These are phyloP conservation scores for Castanospermum australe DNA, from an alignment of 306 rosid genomes.

Conservation along the genomic window DNA sequence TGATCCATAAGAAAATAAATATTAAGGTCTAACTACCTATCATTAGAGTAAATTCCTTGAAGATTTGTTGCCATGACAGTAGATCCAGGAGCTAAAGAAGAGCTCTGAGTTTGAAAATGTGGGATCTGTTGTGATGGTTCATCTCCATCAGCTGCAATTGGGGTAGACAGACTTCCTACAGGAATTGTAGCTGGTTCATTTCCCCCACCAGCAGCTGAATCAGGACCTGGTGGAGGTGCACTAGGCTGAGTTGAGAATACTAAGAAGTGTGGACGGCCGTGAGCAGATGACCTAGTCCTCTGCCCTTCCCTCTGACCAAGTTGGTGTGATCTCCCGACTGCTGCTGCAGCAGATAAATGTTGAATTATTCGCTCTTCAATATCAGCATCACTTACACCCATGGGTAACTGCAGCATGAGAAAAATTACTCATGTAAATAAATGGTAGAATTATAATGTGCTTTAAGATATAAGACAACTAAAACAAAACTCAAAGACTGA, in stretches of 20 bases:
- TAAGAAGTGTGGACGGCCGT: conserved; percentile 54
- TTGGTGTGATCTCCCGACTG: conserved; percentile 71
- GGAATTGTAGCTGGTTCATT: conserved; percentile 52
- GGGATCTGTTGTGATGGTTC: conserved; percentile 46
- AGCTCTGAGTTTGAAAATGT: conserved; percentile 36
- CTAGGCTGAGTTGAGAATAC: conserved; percentile 54
- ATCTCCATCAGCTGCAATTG: conserved; percentile 43
- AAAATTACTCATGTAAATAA: background rate
- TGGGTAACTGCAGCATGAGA: conserved; percentile 51
- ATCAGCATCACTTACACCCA: conserved; percentile 51
- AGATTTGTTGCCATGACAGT: conserved; percentile 30
- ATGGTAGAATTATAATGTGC: background rate
- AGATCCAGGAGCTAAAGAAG: conserved; percentile 51
- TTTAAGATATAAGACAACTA: background rate
- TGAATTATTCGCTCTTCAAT: conserved; percentile 79
- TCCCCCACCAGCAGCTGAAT: conserved; percentile 42
- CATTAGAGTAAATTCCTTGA: conserved; percentile 38
- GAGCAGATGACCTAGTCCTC: conserved; percentile 53
- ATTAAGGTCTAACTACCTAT: conserved; percentile 42
- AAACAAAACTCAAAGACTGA: conserved; percentile 7
- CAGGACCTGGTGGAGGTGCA: conserved; percentile 45
- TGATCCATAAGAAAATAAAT: background rate
- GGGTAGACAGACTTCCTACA: conserved; percentile 57
- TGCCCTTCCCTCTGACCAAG: conserved; percentile 64
- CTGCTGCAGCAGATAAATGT: conserved; percentile 86